A percentile compares a stretch with the other conserved stretches of the same genome.
Conservation (phyloP, 768 basidiomycete genomes). For the Hericium alpestre region DNA sequence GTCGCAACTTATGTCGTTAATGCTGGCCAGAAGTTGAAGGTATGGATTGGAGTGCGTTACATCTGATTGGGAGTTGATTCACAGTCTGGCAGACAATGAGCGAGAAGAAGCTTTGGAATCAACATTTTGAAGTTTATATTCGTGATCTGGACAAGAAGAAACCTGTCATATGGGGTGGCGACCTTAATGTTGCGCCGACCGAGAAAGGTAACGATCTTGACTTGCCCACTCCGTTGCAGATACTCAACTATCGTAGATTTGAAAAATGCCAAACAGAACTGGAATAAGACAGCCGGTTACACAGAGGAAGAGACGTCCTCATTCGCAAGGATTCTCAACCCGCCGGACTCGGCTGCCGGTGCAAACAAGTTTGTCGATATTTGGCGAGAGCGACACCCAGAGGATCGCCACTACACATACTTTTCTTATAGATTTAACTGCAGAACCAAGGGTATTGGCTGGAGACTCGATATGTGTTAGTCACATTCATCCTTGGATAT, state of each 20-base stretch:
- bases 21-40: constrained; percentile 66
- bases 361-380: constrained; percentile 54
- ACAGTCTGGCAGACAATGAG: constrained; percentile 47
- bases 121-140: constrained; percentile 64
- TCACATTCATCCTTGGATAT: neutral
- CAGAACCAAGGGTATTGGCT: constrained; percentile 70
- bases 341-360: constrained; percentile 27
- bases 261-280: constrained; percentile 57
- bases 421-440: constrained; percentile 79
- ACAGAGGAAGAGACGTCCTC: constrained; percentile 74
- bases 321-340: constrained; percentile 56
- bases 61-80: neutral
- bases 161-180: constrained; percentile 82
- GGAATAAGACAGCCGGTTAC: constrained; percentile 84
- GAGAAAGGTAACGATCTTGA: constrained; percentile 37
- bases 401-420: constrained; percentile 69
- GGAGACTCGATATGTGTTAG: constrained; percentile 81
- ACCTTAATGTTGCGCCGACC: constrained; percentile 80
- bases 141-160: constrained; percentile 66
- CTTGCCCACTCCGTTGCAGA: neutral
- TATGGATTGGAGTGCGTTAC: neutral
- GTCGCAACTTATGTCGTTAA: constrained; percentile 81
- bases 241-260: constrained; percentile 37
- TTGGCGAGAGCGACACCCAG: constrained; percentile 66
- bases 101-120: constrained; percentile 70